Percentiles rank a stretch among this genome's conserved stretches.
phyloP scores from a whole-genome alignment of 140 eudicot genomes.

The Ambrosia hybrid region DNA sequence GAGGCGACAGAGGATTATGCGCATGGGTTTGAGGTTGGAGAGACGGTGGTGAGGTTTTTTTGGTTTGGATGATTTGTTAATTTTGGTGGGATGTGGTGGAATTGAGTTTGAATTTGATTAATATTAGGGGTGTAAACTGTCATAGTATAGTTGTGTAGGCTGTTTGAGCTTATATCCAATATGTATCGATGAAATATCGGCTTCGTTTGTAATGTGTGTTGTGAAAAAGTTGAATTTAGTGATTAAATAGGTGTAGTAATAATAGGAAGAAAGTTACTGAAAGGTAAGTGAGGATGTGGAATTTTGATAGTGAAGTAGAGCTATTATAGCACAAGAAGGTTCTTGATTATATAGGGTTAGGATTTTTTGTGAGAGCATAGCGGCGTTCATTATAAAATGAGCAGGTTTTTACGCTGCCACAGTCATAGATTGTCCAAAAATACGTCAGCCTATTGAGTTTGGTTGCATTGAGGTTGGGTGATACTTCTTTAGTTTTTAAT shows the following conservation, averaged over 20 bases:
- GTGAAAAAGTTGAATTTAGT: not conserved
- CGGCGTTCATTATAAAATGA: no score
- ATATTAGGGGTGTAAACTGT: no score
- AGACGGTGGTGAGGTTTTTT: no score
- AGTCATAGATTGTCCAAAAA: not conserved
- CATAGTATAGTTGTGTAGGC: no score
- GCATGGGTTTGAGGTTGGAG: no score
- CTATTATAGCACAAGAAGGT: not conserved
- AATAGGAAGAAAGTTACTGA: not conserved
- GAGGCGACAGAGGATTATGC: no score
- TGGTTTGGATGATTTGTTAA: no score
- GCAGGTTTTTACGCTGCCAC: no score
- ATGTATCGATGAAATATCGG: not conserved
- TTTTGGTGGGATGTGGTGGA: no score
- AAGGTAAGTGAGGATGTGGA: not conserved
- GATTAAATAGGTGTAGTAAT: not conserved
- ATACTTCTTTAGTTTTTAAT: not conserved
- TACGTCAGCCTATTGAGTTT: not conserved
- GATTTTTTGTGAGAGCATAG: no score
- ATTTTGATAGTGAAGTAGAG: constrained; percentile 5
- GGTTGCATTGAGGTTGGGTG: not conserved
- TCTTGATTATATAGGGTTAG: not conserved
- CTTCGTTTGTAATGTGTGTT: not conserved
- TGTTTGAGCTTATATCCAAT: no score
- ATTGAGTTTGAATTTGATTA: no score